These are phyloP conservation scores for Nicotiana tabacum DNA, from an alignment of 257 asterid species.

Conservation along the genomic window DNA sequence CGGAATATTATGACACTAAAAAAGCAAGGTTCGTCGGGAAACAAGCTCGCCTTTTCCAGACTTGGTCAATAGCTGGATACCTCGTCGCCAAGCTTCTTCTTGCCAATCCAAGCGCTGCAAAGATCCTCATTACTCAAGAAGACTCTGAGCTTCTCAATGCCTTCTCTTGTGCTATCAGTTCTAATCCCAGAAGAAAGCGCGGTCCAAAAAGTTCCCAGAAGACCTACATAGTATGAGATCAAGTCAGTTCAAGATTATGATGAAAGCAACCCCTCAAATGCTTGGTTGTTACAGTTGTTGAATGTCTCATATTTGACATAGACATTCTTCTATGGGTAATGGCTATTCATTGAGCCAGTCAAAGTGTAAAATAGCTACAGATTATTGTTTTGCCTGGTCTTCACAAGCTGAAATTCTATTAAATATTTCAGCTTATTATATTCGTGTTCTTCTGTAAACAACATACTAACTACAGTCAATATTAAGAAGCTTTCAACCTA, in stretches of 20 bases:
- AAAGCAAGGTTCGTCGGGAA: conserved; percentile 61
- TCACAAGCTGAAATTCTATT: conserved; percentile 4
- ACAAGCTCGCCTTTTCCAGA: conserved; percentile 56
- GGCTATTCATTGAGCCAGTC: conserved; percentile 10
- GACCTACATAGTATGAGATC: conserved; percentile 40
- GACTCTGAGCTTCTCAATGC: conserved; percentile 62
- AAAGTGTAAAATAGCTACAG: not conserved
- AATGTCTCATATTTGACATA: not conserved
- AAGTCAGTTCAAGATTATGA: not conserved
- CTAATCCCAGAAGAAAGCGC: conserved; percentile 56
- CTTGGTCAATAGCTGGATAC: conserved; percentile 77
- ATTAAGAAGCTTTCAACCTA: not conserved
- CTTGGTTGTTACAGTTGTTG: conserved; percentile 6
- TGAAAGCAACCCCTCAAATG: not conserved
- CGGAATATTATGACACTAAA: conserved; percentile 69
- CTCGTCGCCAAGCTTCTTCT: conserved; percentile 60
- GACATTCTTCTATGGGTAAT: conserved; percentile 8
- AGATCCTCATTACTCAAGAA: conserved; percentile 49
- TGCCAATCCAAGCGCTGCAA: conserved; percentile 46
- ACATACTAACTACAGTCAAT: not conserved
- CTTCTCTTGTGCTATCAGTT: conserved; percentile 55
- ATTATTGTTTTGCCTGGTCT: not conserved
- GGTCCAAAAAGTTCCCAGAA: conserved; percentile 50
- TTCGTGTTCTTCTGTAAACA: not conserved
- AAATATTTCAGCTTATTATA: conserved; percentile 5